phyloP scores from a whole-genome alignment of 345 rosid genomes.

The Acer negundo region DNA sequence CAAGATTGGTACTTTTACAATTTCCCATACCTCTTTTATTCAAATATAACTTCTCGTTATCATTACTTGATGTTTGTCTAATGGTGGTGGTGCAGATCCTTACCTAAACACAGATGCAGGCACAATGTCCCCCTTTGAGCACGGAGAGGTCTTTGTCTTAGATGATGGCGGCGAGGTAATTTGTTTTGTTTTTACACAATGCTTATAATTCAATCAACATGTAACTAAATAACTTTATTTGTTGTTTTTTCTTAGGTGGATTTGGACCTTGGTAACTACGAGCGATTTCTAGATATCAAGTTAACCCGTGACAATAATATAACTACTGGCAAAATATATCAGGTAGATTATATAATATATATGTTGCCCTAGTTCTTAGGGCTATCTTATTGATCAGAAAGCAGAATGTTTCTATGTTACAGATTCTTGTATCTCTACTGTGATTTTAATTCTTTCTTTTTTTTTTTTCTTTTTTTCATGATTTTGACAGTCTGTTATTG shows the following conservation, averaged over 20 bases:
- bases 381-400: not conserved
- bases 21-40: not conserved
- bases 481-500: conserved; percentile 64
- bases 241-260: conserved; percentile 56
- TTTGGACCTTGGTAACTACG: conserved; percentile 87
- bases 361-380: not conserved
- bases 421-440: not conserved
- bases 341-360: conserved; percentile 39
- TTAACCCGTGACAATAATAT: conserved; percentile 79
- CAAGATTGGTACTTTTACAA: conserved; percentile 52
- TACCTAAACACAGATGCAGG: conserved; percentile 86
- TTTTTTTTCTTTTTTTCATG: conserved; percentile 13
- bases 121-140: conserved; percentile 93
- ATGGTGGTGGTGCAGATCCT: conserved; percentile 54
- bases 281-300: conserved; percentile 69
- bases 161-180: conserved; percentile 89
- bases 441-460: conserved; percentile 8
- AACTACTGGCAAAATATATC: conserved; percentile 85
- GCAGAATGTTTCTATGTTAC: not conserved
- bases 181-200: not conserved
- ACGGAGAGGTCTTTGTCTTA: conserved; percentile 82
- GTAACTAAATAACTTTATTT: conserved; percentile 1
- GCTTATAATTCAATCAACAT: not conserved
- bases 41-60: not conserved
- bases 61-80: not conserved